phyloP scores from a whole-genome alignment of 306 rosid species.

The barrel medic (Medicago truncatula) region MtrunA17r5.0-ANR NC_053049.1:21289001-21289500 shows the following conservation, averaged over 20 bases:
- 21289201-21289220: no score
- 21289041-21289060: neutral
- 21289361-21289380: constrained; percentile 1
- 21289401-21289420: neutral
- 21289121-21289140: neutral
- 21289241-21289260: neutral
- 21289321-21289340: constrained; percentile 80
- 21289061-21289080: neutral
- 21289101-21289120: neutral
- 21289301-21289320: constrained; percentile 73
- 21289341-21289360: constrained; percentile 53
- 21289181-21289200: neutral
- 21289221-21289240: neutral
- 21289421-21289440: neutral
- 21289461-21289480: no score
- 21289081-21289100: neutral
- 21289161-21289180: neutral
- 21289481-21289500: no score
- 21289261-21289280: constrained; percentile 57
- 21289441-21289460: no score
- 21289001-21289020: no score
- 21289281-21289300: constrained; percentile 60
- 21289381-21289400: constrained; percentile 2
- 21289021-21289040: no score
- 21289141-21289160: no score